Base-by-base conservation (phyloP, 2,329 filamentous ascomycete genomes). In the Arachnopeziza araneosa region DNA sequence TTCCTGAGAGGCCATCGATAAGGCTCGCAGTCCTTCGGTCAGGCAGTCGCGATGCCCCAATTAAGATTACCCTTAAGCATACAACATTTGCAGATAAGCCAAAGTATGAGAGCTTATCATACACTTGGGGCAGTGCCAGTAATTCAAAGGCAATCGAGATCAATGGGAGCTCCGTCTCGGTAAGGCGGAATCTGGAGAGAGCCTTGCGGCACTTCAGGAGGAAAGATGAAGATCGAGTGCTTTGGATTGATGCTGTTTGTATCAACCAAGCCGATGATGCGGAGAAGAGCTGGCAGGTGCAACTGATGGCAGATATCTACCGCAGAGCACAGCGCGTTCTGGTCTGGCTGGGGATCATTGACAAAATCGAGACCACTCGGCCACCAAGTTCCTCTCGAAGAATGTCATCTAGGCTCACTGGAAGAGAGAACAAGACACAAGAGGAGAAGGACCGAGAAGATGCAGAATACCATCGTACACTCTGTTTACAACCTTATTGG, bases 401-500 rank as follows among this genome's bases (percentile, higher is more conserved):
- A 19, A 44, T 44, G 17, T 44, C 17, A 19, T 44, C 36, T 12
- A 44, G 12, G 36, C 36, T 19, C 36, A 44, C 36, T 5, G 17
- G 10, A 44, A 22, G 23, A n/a, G 23, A n/a, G 19, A 7, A 44
- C 12, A 58, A 30, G 49, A 52, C 49, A 14, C 23, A 52, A 23
- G 49, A 58, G n/a, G 36, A 49, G n/a, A 49, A 26, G n/a, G 56
- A 49, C 19, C 50, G 22, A 14, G 54, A 59, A 30, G 23, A 32
- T 12, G 19, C 48, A 5, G 50, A 58, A 24, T 24, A 52, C 14
- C 49, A 36, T 44, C 36, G 36, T 10, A 50, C 26, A 1, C 23
- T 69, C 4, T 64, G 62, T 54, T 36, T 23, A 1, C 54, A 67
- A 48, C 49, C 55, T 21, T 69, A 67, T 30, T 67, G 66, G 67